These are phyloP conservation scores for Talaromyces sp. DNA, from an alignment of 2,329 filamentous ascomycete genomes.

Conservation along the genomic window DNA sequence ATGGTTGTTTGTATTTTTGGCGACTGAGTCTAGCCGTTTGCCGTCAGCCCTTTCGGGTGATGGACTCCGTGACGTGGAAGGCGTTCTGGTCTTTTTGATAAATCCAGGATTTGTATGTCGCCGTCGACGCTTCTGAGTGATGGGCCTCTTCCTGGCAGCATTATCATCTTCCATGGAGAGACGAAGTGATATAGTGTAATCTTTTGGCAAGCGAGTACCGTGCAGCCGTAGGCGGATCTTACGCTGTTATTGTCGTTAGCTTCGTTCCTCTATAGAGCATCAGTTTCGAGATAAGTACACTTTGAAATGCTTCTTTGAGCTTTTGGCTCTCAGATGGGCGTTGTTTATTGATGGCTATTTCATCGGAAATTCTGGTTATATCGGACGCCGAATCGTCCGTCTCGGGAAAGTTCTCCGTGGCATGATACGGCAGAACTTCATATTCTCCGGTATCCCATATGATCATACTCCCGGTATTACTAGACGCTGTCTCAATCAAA, in stretches of 20 bases:
- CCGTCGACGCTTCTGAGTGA: conserved; percentile 23
- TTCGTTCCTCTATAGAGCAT: background rate
- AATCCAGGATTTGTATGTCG: conserved; percentile 19
- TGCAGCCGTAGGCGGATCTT: conserved; percentile 57
- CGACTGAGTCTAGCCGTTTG: background rate
- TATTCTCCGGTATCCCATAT: conserved; percentile 63
- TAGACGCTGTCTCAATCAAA: conserved; percentile 56
- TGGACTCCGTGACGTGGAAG: conserved; percentile 23
- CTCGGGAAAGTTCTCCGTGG: conserved; percentile 31
- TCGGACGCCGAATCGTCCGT: conserved; percentile 35
- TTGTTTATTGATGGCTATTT: conserved; percentile 5
- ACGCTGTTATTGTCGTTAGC: conserved; percentile 29
- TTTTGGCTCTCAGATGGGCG: conserved; percentile 39
- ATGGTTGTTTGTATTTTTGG: background rate
- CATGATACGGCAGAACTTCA: conserved; percentile 48
- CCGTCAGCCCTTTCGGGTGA: background rate
- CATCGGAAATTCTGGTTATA: conserved; percentile 18
- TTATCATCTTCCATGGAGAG: conserved; percentile 39
- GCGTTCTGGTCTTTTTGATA: conserved; percentile 16
- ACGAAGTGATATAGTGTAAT: conserved; percentile 54
- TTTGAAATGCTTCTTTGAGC: conserved; percentile 51
- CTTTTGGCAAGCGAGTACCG: conserved; percentile 51
- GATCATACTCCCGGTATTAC: conserved; percentile 54
- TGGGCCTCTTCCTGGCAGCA: conserved; percentile 18
- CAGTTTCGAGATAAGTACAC: conserved; percentile 25